These are phyloP conservation scores for Psilocybe cubensis DNA, from an alignment of 768 basidiomycete species.

Conservation along the genomic window DNA sequence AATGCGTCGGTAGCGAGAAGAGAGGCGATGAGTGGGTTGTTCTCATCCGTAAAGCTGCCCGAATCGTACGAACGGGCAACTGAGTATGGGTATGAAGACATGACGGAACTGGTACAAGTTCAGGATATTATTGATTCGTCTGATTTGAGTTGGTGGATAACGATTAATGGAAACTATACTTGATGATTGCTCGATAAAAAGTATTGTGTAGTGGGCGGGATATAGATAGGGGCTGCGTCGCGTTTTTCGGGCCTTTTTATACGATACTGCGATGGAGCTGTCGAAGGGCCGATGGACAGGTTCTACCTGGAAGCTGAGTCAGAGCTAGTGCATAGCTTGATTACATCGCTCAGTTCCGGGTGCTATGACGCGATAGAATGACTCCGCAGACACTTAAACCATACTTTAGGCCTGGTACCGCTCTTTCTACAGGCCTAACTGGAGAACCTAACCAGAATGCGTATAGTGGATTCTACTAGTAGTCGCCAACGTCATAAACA, in stretches of 20 bases:
- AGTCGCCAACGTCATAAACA: background rate
- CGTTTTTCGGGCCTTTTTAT: too few relatives aligned
- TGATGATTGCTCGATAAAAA: too few relatives aligned
- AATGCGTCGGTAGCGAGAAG: conserved; percentile 13
- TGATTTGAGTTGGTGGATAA: too few relatives aligned
- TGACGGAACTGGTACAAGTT: background rate
- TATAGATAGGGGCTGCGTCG: too few relatives aligned
- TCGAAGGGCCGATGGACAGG: background rate
- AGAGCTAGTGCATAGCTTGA: background rate
- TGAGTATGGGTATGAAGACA: conserved; percentile 7
- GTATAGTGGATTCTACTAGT: background rate
- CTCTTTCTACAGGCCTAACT: too few relatives aligned
- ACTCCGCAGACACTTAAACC: too few relatives aligned
- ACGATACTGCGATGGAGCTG: background rate
- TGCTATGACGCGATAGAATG: background rate
- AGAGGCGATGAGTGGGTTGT: conserved; percentile 12
- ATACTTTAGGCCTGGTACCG: too few relatives aligned
- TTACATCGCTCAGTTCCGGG: background rate
- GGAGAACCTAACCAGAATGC: background rate
- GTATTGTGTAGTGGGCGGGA: too few relatives aligned
- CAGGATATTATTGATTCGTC: background rate
- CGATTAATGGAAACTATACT: too few relatives aligned
- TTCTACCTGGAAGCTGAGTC: background rate
- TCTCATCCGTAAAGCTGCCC: background rate
- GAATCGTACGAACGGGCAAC: conserved; percentile 2